Evolutionary conservation across 2,329 filamentous ascomycete species (phyloP).

Genomic region (Cercospora berteroae): DNA sequence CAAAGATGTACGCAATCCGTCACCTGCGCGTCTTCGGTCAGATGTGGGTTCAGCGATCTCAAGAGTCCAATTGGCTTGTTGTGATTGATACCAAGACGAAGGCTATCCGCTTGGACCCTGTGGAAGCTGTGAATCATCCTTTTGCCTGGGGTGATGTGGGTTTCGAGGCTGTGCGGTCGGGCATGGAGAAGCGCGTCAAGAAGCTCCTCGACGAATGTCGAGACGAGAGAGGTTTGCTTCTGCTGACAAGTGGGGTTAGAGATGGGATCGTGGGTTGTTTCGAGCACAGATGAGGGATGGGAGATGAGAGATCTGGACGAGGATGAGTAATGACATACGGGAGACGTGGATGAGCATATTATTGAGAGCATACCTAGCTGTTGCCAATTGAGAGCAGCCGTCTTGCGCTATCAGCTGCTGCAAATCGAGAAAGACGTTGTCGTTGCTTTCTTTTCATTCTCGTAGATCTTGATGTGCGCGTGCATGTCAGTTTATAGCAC

Average conservation of each 20-base stretch:
- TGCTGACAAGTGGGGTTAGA: neutral
- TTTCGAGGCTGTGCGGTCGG: neutral
- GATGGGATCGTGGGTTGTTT: neutral
- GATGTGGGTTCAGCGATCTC: neutral
- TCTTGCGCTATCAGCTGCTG: neutral
- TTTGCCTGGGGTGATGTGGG: neutral
- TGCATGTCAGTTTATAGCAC: neutral
- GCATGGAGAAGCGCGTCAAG: neutral
- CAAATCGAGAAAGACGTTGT: neutral
- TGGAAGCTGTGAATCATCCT: neutral
- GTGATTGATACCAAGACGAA: neutral
- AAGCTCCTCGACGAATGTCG: neutral
- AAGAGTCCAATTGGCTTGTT: neutral
- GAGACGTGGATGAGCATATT: neutral
- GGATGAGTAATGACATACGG: neutral
- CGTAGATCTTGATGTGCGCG: neutral
- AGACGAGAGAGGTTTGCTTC: neutral
- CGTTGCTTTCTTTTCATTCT: neutral
- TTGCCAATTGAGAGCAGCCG: neutral
- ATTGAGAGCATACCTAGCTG: neutral
- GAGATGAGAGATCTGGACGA: neutral
- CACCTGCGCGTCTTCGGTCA: neutral
- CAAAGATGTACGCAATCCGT: neutral
- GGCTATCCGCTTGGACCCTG: neutral
- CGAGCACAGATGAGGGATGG: neutral